Base-by-base conservation (phyloP, 2,329 filamentous ascomycete genomes). In the Neofusicoccum ribis region DNA sequence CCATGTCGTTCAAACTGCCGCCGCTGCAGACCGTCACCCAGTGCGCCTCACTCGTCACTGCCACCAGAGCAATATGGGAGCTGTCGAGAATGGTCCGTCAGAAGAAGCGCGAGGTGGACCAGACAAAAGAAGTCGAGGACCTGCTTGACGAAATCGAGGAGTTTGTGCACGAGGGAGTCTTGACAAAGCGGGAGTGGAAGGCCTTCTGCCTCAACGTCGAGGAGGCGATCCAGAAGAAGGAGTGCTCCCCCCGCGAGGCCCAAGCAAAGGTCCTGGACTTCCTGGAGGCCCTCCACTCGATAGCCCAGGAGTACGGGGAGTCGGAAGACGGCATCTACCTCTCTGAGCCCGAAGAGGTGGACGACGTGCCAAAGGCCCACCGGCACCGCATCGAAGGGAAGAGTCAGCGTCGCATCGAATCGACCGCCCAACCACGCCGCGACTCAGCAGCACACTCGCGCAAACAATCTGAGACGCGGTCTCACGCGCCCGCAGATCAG, bases 251-350 rank as follows among this genome's bases (percentile, higher is more conserved):
- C 5, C 61, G 50, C 12, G 61, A 64, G 51, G 61, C 61, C 5
- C 61, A 64, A 41, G 61, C 61, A 15, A 52, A 64, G 49, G 61
- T 64, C 4, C 50, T 64, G 49, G 61, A 64, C 8, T 64, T 64
- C 12, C 20, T 64, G n/a, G 61, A 64, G 41, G 61, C 61, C 17
- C 61, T 64, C 23, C 49, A 64, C 11, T 54, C 41, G 5, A 64
- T 64, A 3, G 61, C 50, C 5, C 49, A 43, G 23, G 61, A 64
- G 17, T 64, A 47, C 11, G n/a, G 14, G 12, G 61, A 64, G 8
- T 49, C 43, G 1, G 61, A 56, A 7, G 50, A 64, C 15, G 49
- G 31, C 12, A 20, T 46, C 61, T 52, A 64, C 37, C 47, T 20
- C 8, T 63, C 60, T n/a, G 41, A 60, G n/a, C 56, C 56, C 9